Conservation (phyloP, 352 stramenopile genomes). For the Pythium guiyangense region DNA sequence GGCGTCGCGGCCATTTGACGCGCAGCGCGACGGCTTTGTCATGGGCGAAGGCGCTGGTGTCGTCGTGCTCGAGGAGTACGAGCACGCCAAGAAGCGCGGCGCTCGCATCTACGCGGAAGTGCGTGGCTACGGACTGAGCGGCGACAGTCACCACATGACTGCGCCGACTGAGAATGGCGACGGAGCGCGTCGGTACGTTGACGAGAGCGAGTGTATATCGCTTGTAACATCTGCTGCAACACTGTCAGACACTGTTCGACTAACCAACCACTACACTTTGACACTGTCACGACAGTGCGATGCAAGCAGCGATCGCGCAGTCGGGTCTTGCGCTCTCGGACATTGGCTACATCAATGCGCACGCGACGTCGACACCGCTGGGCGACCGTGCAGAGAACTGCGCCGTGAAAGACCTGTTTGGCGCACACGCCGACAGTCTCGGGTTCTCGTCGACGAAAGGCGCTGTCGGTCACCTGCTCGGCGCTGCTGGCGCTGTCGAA, state of each 20-base stretch:
- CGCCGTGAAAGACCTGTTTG: constrained; percentile 88
- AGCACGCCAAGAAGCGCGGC: constrained; percentile 90
- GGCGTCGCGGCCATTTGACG: constrained; percentile 95
- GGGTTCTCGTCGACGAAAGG: constrained; percentile 89
- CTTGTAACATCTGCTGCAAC: background rate
- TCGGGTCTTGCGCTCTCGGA: constrained; percentile 70
- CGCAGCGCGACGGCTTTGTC: constrained; percentile 94
- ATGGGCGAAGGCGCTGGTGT: constrained; percentile 88
- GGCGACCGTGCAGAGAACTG: constrained; percentile 94
- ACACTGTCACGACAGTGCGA: constrained; percentile 51
- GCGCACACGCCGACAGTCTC: constrained; percentile 39
- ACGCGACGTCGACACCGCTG: constrained; percentile 97
- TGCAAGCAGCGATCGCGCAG: constrained; percentile 88
- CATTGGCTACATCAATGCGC: constrained; percentile 97
- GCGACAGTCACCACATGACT: constrained; percentile 95
- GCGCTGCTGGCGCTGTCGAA: constrained; percentile 95
- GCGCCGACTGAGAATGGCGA: constrained; percentile 63
- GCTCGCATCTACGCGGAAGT: constrained; percentile 95
- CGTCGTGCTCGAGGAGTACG: constrained; percentile 77
- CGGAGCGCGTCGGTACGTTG: constrained; percentile 41
- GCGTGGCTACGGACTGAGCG: constrained; percentile 92
- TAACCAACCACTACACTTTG: constrained; percentile 25
- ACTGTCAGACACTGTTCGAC: background rate
- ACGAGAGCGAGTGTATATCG: constrained; percentile 20
- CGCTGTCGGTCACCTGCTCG: constrained; percentile 93